Conservation (phyloP, 495 filamentous ascomycete species). For the Trichoderma erinaceum region DNA sequence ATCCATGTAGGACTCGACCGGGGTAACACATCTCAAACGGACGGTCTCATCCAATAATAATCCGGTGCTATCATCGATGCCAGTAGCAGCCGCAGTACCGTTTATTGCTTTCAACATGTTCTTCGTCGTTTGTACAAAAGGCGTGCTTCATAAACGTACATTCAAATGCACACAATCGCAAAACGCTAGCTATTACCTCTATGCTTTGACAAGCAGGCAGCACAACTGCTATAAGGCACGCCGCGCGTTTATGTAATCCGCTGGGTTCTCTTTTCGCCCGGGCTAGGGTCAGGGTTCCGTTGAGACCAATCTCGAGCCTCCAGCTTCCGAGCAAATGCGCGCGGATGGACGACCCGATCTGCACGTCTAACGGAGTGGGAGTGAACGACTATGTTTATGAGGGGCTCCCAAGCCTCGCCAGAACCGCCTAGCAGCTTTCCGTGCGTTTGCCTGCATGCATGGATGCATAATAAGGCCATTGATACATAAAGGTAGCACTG, state of each 20-base stretch:
- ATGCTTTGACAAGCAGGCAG: too few species aligned
- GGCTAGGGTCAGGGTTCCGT: not conserved
- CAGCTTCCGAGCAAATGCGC: conserved; percentile 8
- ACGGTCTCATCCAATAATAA: not conserved
- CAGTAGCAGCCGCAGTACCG: too few species aligned
- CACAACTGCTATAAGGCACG: too few species aligned
- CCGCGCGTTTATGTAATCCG: not conserved
- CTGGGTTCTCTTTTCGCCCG: not conserved
- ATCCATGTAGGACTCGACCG: conserved; percentile 5
- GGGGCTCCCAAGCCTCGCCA: not conserved
- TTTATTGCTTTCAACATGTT: too few species aligned
- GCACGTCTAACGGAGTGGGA: conserved; percentile 3
- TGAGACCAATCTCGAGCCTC: not conserved
- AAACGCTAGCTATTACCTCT: not conserved
- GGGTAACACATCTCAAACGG: conserved; percentile 5
- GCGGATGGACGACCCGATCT: conserved; percentile 9
- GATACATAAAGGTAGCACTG: conserved; percentile 2
- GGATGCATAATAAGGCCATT: conserved; percentile 9
- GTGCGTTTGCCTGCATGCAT: not conserved
- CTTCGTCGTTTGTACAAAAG: too few species aligned
- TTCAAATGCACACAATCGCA: not conserved
- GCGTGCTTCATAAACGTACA: too few species aligned
- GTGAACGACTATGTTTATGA: not conserved
- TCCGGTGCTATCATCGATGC: not conserved
- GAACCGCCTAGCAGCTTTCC: not conserved